Base-by-base conservation (phyloP, 2,329 filamentous ascomycete species). In the Pestalotiopsis sp. region DNA sequence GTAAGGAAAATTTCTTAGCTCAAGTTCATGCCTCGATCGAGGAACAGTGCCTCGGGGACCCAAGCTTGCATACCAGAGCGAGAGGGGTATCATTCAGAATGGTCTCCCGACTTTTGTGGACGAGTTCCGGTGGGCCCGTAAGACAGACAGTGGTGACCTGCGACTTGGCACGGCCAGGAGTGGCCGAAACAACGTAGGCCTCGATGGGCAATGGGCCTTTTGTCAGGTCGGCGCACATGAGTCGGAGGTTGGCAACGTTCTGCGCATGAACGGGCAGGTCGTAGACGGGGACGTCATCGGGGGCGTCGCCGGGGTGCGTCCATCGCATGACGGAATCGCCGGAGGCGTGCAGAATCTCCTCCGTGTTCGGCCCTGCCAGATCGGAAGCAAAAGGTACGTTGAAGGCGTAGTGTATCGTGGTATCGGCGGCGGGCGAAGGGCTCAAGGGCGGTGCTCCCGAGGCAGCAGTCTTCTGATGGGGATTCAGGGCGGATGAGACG, bases 321-420 rank as follows among this genome's bases (percentile, higher is more conserved):
- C 96, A 99, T 79, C 94, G 91, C 73, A 95, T 89, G 72, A 97
- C 91, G 70, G 95, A 95, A 74, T 94, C 93, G 69, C 91, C 90
- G 72, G 93, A 97, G 72, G 95, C 94, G 83, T 98, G 95, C 70
- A 98, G 89, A 76, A 99, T 94, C 81, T 98, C 95, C 81, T 98
- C 94, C 74, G 92, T 92, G 77, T 98, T 94, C 72, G 96, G 96
- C 41, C 96, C 96, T 71, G 93, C 89, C 71, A 99, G 90, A 76
- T 95, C 95, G 72, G 94, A 97, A 74, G 94, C 91, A 83, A 98
- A 98, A 70, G 96, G 96, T 63, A 99, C 92, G 79, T 98, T 98
- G 90, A 99, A 98, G 73, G 94, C 95, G 80, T 97, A 92, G 81
- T 97, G 94, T 81, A 98, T 93, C 73, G 90, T 90, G 66, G 91